Percentiles rank a stretch among this genome's conserved stretches.
phyloP scores from a whole-genome alignment of 2,329 filamentous ascomycete genomes.

The Trichoderma breve region DNA sequence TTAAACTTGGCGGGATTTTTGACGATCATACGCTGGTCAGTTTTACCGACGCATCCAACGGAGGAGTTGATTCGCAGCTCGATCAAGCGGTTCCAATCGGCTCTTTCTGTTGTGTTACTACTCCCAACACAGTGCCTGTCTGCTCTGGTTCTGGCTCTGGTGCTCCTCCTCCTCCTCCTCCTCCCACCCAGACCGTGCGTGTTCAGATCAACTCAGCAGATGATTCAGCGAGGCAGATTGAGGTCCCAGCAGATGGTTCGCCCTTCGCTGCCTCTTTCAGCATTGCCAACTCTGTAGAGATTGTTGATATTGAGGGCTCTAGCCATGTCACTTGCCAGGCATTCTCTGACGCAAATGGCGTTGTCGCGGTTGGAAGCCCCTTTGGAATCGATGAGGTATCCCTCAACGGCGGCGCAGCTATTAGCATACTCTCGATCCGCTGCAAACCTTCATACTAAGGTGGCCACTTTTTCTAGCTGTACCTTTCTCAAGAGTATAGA shows the following conservation, averaged over 20 bases:
- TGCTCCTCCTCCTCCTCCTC: neutral
- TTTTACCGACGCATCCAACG: neutral
- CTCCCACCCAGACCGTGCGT: neutral
- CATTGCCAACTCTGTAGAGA: neutral
- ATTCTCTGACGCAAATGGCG: neutral
- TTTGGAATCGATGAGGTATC: neutral
- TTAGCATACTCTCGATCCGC: neutral
- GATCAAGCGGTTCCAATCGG: constrained; percentile 1
- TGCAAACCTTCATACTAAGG: neutral
- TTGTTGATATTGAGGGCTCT: neutral
- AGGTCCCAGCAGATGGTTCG: neutral
- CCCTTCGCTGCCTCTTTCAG: neutral
- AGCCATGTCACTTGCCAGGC: neutral
- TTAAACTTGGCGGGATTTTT: neutral
- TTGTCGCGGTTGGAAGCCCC: neutral
- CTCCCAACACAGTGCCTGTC: neutral
- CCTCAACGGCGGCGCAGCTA: neutral
- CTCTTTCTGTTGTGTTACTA: neutral
- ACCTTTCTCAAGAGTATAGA: neutral
- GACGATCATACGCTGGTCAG: neutral
- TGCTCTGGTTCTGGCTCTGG: neutral
- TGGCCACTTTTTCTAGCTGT: neutral
- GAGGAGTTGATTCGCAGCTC: neutral
- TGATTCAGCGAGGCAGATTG: neutral
- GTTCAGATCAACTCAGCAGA: neutral